Base-by-base conservation (phyloP, 1,284 basidiomycete genomes). In the Meripilus lineatus region DNA sequence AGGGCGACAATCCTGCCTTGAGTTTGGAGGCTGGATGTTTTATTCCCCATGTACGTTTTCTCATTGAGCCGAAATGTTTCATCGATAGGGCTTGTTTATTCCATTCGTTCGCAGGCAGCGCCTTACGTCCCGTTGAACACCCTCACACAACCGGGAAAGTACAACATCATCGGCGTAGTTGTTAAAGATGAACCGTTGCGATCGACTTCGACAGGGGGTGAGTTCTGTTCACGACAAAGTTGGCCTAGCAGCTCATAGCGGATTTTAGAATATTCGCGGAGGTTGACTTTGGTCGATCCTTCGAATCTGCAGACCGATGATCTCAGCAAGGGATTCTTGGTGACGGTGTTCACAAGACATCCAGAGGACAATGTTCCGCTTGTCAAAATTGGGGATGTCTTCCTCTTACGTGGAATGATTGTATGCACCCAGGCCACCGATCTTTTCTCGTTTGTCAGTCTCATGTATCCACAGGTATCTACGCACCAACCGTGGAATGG, bases 301-400 rank as follows among this genome's bases (percentile, higher is more conserved):
- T 71, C 70, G 17, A 70, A n/a, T n/a, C n/a, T n/a, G n/a, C n/a
- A n/a, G n/a, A n/a, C n/a, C n/a, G n/a, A n/a, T n/a, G 56, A 58
- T 23, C 21, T 17, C n/a, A 28, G 32, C 2, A 7, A 24, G 8
- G 66, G 65, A 1, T 62, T 75, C 18, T 63, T 45, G 39, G 58
- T 82, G 11, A 79, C 72, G 30, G 72, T 70, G 46, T 85, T 85
- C 53, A 68, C 70, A 7, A 69, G 68, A 49, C 62, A 59, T 35
- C 51, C 72, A 42, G n/a, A 51, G 15, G 63, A 71, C 40, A 75
- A 71, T 69, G 54, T 84, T 2, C 81, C 81, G 1, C 57, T 61
- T 35, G 65, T 71, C 7, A n/a, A n/a, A n/a, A 58, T 74, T 1
- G 38, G 22, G n/a, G 36, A 24, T 21, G 32, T 5, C 18, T 28